A percentile compares a stretch with the other conserved stretches of the same genome.
These are phyloP conservation scores for Mimosa bimucronata DNA, from an alignment of 306 rosid genomes.

Conservation along the genomic window DNA sequence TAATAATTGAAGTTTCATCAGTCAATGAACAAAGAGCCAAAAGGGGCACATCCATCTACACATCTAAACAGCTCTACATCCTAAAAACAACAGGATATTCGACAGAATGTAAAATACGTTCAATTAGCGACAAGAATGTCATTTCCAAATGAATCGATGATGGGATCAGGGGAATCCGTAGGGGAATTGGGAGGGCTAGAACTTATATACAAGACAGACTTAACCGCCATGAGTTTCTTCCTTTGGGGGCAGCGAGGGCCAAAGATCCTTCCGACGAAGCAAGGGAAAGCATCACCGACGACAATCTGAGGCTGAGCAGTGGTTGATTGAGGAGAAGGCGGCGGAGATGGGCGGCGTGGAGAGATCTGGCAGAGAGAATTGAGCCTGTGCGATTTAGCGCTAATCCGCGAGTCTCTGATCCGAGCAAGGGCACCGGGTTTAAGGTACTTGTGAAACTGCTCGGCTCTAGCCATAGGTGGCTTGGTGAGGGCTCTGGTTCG, in stretches of 20 bases:
- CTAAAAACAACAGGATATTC: constrained; percentile 35
- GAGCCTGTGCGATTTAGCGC: constrained; percentile 63
- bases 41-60: constrained; percentile 30
- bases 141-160: constrained; percentile 49
- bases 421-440: constrained; percentile 89
- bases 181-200: constrained; percentile 39
- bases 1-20: not conserved
- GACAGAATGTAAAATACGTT: constrained; percentile 23
- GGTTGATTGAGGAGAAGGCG: constrained; percentile 36
- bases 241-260: constrained; percentile 65
- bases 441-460: constrained; percentile 70
- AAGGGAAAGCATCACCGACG: constrained; percentile 51
- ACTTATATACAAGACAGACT: constrained; percentile 39
- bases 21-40: constrained; percentile 6
- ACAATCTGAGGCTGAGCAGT: constrained; percentile 19
- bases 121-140: constrained; percentile 61
- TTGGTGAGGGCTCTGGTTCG: constrained; percentile 39
- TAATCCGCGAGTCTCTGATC: constrained; percentile 81
- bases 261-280: constrained; percentile 51
- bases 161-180: constrained; percentile 50
- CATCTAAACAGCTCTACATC: constrained; percentile 45
- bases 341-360: constrained; percentile 31
- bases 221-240: constrained; percentile 61
- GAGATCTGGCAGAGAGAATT: constrained; percentile 40
- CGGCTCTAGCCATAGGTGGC: constrained; percentile 28